Conservation (phyloP, 139 green algal genomes). For the Ettlia oleoabundans region DNA sequence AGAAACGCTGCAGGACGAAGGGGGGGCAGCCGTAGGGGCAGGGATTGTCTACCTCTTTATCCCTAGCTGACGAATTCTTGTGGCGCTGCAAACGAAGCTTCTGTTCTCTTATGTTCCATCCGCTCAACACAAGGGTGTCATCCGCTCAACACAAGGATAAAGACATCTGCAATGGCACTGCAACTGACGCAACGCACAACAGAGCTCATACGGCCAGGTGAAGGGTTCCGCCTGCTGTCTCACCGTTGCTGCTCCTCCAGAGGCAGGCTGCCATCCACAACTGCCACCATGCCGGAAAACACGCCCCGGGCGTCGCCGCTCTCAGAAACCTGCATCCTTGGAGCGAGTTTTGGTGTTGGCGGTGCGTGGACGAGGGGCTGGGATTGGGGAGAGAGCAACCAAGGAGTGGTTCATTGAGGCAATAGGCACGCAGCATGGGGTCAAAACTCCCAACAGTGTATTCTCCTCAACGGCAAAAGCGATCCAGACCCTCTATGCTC, state of each 20-base stretch:
- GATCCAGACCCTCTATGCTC: too few relatives aligned
- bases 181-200: too few relatives aligned
- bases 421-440: not conserved
- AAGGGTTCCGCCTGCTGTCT: not conserved
- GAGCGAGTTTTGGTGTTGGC: too few relatives aligned
- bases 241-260: slow-evolving; percentile 27
- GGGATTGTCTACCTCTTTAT: not conserved
- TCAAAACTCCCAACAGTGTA: not conserved
- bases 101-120: too few relatives aligned
- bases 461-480: too few relatives aligned
- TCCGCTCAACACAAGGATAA: too few relatives aligned
- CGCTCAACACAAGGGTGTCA: too few relatives aligned
- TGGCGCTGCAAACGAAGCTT: too few relatives aligned
- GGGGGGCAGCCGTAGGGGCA: not conserved
- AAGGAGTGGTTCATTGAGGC: not conserved
- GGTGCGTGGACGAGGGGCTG: too few relatives aligned
- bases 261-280: slow-evolving; percentile 41
- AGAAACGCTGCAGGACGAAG: slow-evolving; percentile 20
- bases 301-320: slow-evolving; percentile 6
- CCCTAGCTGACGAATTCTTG: not conserved
- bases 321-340: slow-evolving; percentile 24
- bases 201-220: not conserved
- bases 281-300: slow-evolving; percentile 28
- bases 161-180: too few relatives aligned
- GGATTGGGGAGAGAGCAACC: not conserved